phyloP scores from a whole-genome alignment of 768 basidiomycete genomes.

The Cantharellus cinnabarinus region DNA sequence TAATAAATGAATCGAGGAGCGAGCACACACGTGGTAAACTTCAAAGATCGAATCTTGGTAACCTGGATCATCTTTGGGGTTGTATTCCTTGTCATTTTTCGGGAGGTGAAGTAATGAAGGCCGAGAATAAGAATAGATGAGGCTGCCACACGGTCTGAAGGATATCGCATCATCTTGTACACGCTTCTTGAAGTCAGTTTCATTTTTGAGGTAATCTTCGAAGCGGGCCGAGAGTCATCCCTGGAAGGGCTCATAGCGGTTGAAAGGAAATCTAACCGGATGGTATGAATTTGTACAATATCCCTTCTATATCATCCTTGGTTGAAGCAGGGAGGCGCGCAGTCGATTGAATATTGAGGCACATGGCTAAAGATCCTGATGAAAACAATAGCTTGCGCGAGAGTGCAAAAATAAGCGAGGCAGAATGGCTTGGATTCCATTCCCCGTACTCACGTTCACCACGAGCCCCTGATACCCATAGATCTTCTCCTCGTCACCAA shows the following conservation, averaged over 20 bases:
- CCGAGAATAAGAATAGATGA: slow-evolving; percentile 61
- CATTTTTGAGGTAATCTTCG: slow-evolving; percentile 50
- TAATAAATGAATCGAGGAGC: not conserved
- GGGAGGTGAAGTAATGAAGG: slow-evolving; percentile 13
- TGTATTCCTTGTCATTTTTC: slow-evolving; percentile 4
- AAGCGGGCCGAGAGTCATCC: not conserved
- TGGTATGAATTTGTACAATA: slow-evolving; percentile 57
- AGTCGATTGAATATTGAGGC: slow-evolving; percentile 46
- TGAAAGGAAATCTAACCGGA: slow-evolving; percentile 25
- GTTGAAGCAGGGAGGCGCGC: slow-evolving; percentile 42
- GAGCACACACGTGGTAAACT: slow-evolving; percentile 65
- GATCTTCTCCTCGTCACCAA: slow-evolving; percentile 88
- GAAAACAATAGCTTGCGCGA: slow-evolving; percentile 51
- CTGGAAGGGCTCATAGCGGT: not conserved
- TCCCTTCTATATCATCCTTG: slow-evolving; percentile 74
- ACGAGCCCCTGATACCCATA: slow-evolving; percentile 77
- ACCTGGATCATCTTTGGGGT: slow-evolving; percentile 25
- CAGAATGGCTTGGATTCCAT: not conserved
- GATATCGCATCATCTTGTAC: slow-evolving; percentile 59
- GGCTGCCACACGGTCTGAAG: slow-evolving; percentile 60
- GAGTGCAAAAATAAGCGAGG: not conserved
- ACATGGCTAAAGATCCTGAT: slow-evolving; percentile 68
- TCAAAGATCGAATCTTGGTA: slow-evolving; percentile 59
- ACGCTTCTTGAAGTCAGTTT: slow-evolving; percentile 39
- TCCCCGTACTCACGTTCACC: slow-evolving; percentile 44